Percentiles rank a stretch among this genome's conserved stretches.
These are phyloP conservation scores for Gossypium mustelinum DNA, from an alignment of 345 rosid species.

Conservation along the genomic window DNA sequence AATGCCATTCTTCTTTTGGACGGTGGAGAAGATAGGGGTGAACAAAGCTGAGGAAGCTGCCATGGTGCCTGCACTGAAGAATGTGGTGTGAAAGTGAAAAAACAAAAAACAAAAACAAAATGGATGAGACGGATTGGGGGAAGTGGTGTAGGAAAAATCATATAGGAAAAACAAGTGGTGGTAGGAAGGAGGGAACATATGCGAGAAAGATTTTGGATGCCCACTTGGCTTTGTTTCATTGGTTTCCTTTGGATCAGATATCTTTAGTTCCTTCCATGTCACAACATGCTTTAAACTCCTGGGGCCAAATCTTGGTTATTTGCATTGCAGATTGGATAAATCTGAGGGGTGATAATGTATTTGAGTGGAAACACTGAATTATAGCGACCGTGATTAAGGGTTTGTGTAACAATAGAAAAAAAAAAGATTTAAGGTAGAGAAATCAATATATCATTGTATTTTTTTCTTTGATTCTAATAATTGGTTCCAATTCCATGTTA, in stretches of 20 bases:
- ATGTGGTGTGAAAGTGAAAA: no score
- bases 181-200: neutral
- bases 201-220: conserved; percentile 27
- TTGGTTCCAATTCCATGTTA: no score
- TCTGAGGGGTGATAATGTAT: no score
- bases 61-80: neutral
- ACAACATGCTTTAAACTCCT: neutral
- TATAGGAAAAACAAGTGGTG: neutral
- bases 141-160: neutral
- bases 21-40: conserved; percentile 26
- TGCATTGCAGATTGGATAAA: no score
- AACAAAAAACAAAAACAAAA: no score
- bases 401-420: no score
- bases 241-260: conserved; percentile 38
- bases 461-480: no score
- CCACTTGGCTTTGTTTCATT: conserved; percentile 40
- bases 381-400: no score
- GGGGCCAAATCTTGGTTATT: no score
- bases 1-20: conserved; percentile 30
- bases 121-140: neutral
- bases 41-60: conserved; percentile 35
- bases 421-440: no score
- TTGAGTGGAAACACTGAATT: no score
- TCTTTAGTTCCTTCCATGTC: conserved; percentile 5
- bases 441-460: no score